Percentiles rank a stretch among this genome's conserved stretches.
These are phyloP conservation scores for Alternaria sp. DNA, from an alignment of 2,329 filamentous ascomycete genomes.

Conservation along the genomic window DNA sequence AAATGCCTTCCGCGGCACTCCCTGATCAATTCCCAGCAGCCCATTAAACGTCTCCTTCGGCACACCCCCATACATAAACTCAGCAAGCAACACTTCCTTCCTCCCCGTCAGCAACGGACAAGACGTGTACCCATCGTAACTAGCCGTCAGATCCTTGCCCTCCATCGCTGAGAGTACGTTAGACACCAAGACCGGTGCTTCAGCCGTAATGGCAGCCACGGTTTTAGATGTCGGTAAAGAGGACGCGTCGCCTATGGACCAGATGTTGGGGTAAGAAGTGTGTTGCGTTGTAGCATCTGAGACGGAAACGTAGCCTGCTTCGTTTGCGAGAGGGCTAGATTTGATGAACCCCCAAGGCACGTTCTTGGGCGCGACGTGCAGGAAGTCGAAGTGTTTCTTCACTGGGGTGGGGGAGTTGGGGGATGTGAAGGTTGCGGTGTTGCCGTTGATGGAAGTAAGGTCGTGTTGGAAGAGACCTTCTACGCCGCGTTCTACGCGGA, in stretches of 20 bases:
- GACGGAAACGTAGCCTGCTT: slow-evolving; percentile 48
- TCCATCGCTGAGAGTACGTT: slow-evolving; percentile 43
- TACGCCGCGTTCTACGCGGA: slow-evolving; percentile 46
- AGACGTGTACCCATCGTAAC: slow-evolving; percentile 50
- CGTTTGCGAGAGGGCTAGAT: slow-evolving; percentile 43
- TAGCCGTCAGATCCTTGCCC: slow-evolving; percentile 29
- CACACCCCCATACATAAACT: slow-evolving; percentile 69
- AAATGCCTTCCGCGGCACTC: slow-evolving; percentile 61
- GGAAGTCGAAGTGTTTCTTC: slow-evolving; percentile 44
- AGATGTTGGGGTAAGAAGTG: slow-evolving; percentile 48
- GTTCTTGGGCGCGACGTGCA: slow-evolving; percentile 50
- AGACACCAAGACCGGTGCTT: slow-evolving; percentile 44
- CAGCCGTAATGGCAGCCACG: slow-evolving; percentile 47
- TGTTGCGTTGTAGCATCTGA: slow-evolving; percentile 44
- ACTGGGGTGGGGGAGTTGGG: slow-evolving; percentile 34
- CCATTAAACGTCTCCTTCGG: slow-evolving; percentile 68
- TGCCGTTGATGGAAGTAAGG: slow-evolving; percentile 45
- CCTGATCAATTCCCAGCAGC: slow-evolving; percentile 64
- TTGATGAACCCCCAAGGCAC: slow-evolving; percentile 47
- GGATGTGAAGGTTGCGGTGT: slow-evolving; percentile 44
- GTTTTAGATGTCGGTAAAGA: slow-evolving; percentile 50
- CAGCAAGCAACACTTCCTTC: slow-evolving; percentile 67
- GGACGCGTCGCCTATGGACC: slow-evolving; percentile 49
- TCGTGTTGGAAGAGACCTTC: slow-evolving; percentile 50
- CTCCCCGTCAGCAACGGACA: slow-evolving; percentile 56